Evolutionary conservation across 495 filamentous ascomycete genomes (phyloP).

Genomic region (Antarctomyces pellizariae): DNA sequence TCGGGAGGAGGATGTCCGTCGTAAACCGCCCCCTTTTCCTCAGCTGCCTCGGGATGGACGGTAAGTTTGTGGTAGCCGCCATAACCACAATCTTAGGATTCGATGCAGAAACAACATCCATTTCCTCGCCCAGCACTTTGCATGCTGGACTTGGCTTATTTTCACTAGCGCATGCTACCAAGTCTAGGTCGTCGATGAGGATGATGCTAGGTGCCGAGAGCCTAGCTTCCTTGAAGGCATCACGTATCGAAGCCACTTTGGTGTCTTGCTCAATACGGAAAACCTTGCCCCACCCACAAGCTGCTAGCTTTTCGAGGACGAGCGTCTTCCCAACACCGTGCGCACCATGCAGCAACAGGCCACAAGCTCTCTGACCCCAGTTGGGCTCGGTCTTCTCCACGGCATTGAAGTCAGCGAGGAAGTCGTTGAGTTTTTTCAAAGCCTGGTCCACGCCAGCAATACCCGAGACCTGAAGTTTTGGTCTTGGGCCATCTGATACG

Average conservation of each 20-base stretch:
- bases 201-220: conserved; percentile 57
- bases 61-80: conserved; percentile 47
- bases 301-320: conserved; percentile 39
- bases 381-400: conserved; percentile 12
- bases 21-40: conserved; percentile 41
- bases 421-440: conserved; percentile 39
- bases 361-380: conserved; percentile 19
- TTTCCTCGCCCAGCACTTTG: conserved; percentile 24
- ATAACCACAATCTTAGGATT: conserved; percentile 30
- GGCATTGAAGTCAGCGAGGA: conserved; percentile 32
- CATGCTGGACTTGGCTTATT: conserved; percentile 22
- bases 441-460: conserved; percentile 42
- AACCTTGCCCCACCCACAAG: conserved; percentile 44
- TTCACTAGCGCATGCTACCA: conserved; percentile 41
- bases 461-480: conserved; percentile 16
- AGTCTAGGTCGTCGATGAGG: conserved; percentile 61
- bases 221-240: conserved; percentile 47
- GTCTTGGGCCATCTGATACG: conserved; percentile 11
- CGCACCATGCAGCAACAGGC: conserved; percentile 58
- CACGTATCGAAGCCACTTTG: conserved; percentile 34
- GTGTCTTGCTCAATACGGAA: conserved; percentile 32
- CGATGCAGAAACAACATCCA: conserved; percentile 21
- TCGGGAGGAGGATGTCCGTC: conserved; percentile 53
- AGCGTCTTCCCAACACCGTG: conserved; percentile 66
- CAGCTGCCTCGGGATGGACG: conserved; percentile 50